phyloP scores from a whole-genome alignment of 2,329 filamentous ascomycete species.

The Macrophomina phaseolina region DNA sequence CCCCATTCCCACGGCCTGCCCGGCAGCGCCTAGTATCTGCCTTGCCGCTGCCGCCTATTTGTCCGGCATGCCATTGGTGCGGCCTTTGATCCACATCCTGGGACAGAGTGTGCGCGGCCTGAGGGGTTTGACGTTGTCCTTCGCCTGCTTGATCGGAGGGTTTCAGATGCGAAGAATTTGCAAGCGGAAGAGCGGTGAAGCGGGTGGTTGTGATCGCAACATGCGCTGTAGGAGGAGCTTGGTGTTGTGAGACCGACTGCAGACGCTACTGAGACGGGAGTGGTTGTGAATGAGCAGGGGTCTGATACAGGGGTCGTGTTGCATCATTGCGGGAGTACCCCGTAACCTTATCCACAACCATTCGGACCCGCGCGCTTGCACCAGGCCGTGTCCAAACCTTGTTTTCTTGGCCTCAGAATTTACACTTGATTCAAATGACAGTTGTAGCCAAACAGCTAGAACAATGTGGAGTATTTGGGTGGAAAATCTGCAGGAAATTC shows the following conservation, averaged over 20 bases:
- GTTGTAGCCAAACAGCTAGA: background rate
- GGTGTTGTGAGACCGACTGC: constrained; percentile 22
- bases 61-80: background rate
- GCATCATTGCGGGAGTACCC: background rate
- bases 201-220: background rate
- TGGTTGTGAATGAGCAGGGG: constrained; percentile 8
- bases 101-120: background rate
- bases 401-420: background rate
- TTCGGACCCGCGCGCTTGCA: background rate
- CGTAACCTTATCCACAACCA: constrained; percentile 7
- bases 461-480: background rate
- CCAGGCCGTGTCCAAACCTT: background rate
- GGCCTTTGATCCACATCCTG: background rate
- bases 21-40: background rate
- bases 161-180: constrained; percentile 9
- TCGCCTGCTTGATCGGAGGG: background rate
- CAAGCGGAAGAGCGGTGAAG: background rate
- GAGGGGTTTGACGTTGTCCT: background rate
- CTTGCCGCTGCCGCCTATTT: background rate
- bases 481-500: background rate
- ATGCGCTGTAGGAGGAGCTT: background rate
- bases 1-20: background rate
- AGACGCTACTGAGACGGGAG: constrained; percentile 20
- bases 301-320: constrained; percentile 13
- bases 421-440: background rate